phyloP scores from a whole-genome alignment of 768 basidiomycete genomes.

The Suillus luteus region DNA sequence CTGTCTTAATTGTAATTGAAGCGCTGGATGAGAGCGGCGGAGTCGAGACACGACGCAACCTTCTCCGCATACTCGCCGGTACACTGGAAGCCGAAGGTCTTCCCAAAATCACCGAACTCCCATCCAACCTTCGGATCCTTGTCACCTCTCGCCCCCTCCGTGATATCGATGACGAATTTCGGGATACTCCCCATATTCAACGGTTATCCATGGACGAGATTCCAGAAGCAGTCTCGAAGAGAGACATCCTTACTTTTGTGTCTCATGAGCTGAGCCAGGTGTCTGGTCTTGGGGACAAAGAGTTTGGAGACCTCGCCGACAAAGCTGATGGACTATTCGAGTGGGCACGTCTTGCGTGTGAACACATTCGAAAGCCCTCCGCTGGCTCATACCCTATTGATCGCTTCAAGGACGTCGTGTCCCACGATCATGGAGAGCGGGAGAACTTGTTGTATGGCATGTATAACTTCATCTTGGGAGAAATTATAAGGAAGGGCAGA shows the following conservation, averaged over 20 bases:
- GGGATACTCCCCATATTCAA: neutral
- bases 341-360: conserved; percentile 15
- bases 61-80: conserved; percentile 24
- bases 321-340: conserved; percentile 12
- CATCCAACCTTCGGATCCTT: conserved; percentile 13
- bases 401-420: neutral
- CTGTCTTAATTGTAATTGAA: conserved; percentile 30
- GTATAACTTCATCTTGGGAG: too few species aligned
- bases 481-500: too few species aligned
- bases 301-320: neutral
- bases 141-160: conserved; percentile 15
- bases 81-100: neutral
- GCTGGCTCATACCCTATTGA: neutral
- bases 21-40: conserved; percentile 22
- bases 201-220: conserved; percentile 1
- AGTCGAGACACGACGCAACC: conserved; percentile 14
- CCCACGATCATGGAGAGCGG: neutral
- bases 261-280: neutral
- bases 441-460: neutral
- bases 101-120: conserved; percentile 3
- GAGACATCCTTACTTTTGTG: neutral
- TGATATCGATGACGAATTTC: neutral
- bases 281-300: neutral
- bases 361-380: neutral
- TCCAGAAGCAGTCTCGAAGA: neutral